These are phyloP conservation scores for Zygnema cylindricum DNA, from an alignment of 139 green algal genomes.

Conservation along the genomic window DNA sequence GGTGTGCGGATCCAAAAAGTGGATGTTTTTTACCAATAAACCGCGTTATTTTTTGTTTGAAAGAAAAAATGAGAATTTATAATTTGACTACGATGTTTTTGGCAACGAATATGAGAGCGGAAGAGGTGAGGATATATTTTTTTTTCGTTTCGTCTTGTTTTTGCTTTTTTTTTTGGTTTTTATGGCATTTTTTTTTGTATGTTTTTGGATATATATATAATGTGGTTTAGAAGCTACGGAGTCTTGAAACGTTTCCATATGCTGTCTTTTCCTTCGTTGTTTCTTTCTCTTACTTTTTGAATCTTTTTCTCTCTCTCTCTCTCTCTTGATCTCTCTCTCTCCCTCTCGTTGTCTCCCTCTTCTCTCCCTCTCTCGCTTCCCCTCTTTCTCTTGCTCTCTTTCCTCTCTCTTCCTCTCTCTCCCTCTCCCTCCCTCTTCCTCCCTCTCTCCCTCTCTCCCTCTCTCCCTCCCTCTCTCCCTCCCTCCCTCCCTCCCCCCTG, in stretches of 20 bases:
- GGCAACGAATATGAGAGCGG: background rate
- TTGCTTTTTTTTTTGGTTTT: background rate
- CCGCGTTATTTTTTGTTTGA: background rate
- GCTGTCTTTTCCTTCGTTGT: background rate
- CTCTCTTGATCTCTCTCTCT: background rate
- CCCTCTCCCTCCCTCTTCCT: background rate
- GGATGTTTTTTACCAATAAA: background rate
- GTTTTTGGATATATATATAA: background rate
- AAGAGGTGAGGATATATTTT: constrained; percentile 25
- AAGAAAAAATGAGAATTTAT: background rate
- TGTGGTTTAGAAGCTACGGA: background rate
- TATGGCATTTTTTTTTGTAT: background rate
- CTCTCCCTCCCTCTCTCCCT: too few relatives aligned
- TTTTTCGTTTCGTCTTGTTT: constrained; percentile 6
- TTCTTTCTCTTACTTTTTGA: background rate
- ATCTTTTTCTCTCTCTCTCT: background rate
- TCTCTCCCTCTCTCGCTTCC: background rate
- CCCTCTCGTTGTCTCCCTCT: background rate
- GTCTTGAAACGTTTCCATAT: background rate
- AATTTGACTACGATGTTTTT: constrained; percentile 30
- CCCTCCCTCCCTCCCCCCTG: too few relatives aligned
- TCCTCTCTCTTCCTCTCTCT: background rate
- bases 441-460: too few relatives aligned
- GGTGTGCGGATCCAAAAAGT: background rate
- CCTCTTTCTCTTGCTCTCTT: background rate